These are phyloP conservation scores for Blastobotrys raffinosifermentans DNA, from an alignment of 1,139 yeast genomes.

Conservation along the genomic window DNA sequence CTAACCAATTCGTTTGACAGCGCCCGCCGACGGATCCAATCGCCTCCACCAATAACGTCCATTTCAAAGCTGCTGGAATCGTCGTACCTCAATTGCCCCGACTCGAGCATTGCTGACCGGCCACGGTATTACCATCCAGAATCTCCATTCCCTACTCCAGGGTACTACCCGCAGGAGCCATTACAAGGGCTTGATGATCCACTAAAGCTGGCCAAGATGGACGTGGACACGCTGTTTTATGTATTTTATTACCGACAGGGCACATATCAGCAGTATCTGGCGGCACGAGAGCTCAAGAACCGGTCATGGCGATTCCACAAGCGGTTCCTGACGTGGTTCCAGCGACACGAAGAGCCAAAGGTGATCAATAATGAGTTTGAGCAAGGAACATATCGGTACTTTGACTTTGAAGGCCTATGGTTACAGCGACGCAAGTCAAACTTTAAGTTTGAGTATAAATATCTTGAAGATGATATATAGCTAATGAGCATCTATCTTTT, in stretches of 20 bases:
- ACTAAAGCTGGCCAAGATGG: conserved; percentile 60
- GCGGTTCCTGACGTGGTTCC: conserved; percentile 79
- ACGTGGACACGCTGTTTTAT: conserved; percentile 83
- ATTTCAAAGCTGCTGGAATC: conserved; percentile 60
- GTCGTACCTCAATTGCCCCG: conserved; percentile 86
- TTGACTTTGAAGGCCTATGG: conserved; percentile 91
- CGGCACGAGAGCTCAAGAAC: conserved; percentile 73
- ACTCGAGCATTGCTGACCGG: conserved; percentile 82
- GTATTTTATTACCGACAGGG: conserved; percentile 81
- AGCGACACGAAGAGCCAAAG: conserved; percentile 53
- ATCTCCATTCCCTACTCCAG: conserved; percentile 83
- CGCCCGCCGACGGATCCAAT: conserved; percentile 39
- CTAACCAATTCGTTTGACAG: conserved; percentile 42
- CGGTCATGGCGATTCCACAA: conserved; percentile 89
- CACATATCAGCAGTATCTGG: conserved; percentile 66
- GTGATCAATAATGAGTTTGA: conserved; percentile 40
- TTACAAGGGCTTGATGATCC: conserved; percentile 38
- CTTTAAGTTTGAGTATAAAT: conserved; percentile 50
- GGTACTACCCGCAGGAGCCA: conserved; percentile 91
- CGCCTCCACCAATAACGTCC: conserved; percentile 52
- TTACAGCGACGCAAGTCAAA: conserved; percentile 70
- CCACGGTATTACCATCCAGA: conserved; percentile 79
- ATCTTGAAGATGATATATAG: conserved; percentile 38
- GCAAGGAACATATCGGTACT: conserved; percentile 65
- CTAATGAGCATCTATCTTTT: not conserved